These are phyloP conservation scores for Psilocybe cyanescens DNA, from an alignment of 768 basidiomycete genomes.

Conservation along the genomic window DNA sequence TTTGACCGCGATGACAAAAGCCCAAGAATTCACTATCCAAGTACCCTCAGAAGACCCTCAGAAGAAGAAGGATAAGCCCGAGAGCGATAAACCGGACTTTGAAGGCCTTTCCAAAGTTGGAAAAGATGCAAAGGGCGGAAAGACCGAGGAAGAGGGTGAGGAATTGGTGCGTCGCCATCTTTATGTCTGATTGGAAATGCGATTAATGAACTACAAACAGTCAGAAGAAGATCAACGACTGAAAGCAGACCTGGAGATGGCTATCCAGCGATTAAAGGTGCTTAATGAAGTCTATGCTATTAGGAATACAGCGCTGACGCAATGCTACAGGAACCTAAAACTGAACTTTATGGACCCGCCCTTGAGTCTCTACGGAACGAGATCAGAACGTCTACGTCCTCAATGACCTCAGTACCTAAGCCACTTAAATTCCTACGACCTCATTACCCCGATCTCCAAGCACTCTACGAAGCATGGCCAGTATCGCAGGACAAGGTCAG, in stretches of 20 bases:
- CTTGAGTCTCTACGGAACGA: constrained; percentile 92
- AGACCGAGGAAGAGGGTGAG: constrained; percentile 71
- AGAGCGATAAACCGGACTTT: constrained; percentile 30
- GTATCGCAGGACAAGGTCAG: constrained; percentile 77
- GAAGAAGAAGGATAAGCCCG: constrained; percentile 70
- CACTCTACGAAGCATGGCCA: constrained; percentile 81
- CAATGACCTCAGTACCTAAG: constrained; percentile 99
- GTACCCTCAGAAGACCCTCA: constrained; percentile 78
- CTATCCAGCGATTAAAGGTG: constrained; percentile 92
- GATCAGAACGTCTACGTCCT: constrained; percentile 95
- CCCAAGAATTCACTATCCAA: constrained; percentile 59
- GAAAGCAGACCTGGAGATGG: constrained; percentile 94
- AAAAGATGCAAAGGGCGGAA: constrained; percentile 55
- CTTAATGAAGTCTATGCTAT: constrained; percentile 19
- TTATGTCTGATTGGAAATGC: background rate
- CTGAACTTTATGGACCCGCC: constrained; percentile 83
- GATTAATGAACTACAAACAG: constrained; percentile 41
- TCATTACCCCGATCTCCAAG: constrained; percentile 86
- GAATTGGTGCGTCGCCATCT: constrained; percentile 69
- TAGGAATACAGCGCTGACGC: constrained; percentile 15
- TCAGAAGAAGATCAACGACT: constrained; percentile 96
- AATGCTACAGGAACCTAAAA: constrained; percentile 78
- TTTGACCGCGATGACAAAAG: constrained; percentile 53
- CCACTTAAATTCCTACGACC: constrained; percentile 97
- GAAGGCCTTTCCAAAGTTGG: constrained; percentile 59